Evolutionary conservation across 805 yeast genomes (phyloP).

Genomic region (Limtongia smithiae): DNA sequence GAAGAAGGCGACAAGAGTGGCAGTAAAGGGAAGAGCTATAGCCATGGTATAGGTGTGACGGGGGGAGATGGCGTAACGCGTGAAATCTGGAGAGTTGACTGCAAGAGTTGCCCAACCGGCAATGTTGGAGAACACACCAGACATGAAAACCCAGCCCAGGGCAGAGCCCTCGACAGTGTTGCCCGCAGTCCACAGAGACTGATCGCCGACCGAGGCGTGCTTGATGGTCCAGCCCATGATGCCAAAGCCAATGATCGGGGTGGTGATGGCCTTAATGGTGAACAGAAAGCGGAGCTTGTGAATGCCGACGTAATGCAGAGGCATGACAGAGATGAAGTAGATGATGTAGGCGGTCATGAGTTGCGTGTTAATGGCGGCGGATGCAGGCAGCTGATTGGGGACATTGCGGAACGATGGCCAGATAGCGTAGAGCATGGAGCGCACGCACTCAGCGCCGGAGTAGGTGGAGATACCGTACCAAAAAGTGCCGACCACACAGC

Average conservation of each 20-base stretch:
- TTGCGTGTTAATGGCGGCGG: conserved; percentile 41
- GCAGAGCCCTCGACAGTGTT: conserved; percentile 54
- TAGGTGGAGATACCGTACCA: conserved; percentile 89
- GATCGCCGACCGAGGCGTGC: conserved; percentile 75
- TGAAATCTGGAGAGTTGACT: conserved; percentile 49
- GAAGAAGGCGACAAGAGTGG: conserved; percentile 33
- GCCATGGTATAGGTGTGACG: conserved; percentile 54
- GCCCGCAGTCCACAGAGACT: conserved; percentile 44
- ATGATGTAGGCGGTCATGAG: conserved; percentile 31
- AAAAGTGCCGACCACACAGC: conserved; percentile 81
- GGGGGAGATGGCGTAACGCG: conserved; percentile 42
- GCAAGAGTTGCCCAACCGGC: conserved; percentile 40
- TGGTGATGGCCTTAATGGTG: conserved; percentile 25
- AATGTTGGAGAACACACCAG: conserved; percentile 32
- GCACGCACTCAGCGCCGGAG: conserved; percentile 80
- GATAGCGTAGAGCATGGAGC: conserved; percentile 69
- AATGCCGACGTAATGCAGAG: conserved; percentile 26
- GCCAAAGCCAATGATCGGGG: conserved; percentile 29
- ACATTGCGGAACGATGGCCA: conserved; percentile 48
- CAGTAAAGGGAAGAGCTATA: conserved; percentile 40
- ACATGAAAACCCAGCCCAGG: conserved; percentile 87
- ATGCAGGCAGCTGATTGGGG: conserved; percentile 51
- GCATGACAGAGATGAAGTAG: conserved; percentile 28
- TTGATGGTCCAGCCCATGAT: conserved; percentile 41
- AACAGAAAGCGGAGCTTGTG: conserved; percentile 26